These are phyloP conservation scores for Neofusicoccum sp. DNA, from an alignment of 2,329 filamentous ascomycete genomes.

Conservation along the genomic window DNA sequence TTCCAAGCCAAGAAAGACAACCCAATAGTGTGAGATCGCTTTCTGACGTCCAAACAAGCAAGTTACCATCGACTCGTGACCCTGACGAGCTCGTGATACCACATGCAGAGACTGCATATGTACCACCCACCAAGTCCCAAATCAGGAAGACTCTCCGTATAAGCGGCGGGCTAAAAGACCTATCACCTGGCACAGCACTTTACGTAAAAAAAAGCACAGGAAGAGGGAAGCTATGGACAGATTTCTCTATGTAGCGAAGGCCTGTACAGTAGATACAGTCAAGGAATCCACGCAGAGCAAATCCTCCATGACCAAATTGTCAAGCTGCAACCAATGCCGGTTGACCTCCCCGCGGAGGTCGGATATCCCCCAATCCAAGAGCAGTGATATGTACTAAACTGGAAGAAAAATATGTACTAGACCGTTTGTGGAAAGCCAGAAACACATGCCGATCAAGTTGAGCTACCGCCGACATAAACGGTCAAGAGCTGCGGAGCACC, in stretches of 20 bases:
- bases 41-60: not conserved
- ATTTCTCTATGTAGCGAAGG: not conserved
- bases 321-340: not conserved
- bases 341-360: not conserved
- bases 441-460: too few species aligned
- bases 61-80: not conserved
- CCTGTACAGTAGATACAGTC: not conserved
- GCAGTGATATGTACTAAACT: not conserved
- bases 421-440: not conserved
- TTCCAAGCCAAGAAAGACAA: too few species aligned
- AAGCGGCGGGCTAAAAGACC: not conserved
- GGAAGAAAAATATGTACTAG: not conserved
- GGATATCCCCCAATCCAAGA: not conserved
- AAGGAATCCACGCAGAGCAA: not conserved
- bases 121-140: not conserved
- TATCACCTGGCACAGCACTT: not conserved
- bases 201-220: not conserved
- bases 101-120: not conserved
- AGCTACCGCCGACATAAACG: conserved; percentile 50
- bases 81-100: not conserved
- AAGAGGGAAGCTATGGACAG: not conserved
- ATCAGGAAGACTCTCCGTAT: not conserved
- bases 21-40: too few species aligned
- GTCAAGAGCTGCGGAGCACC: conserved; percentile 50
- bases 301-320: not conserved